Conservation (phyloP, 2,329 filamentous ascomycete genomes). For the Fusarium phyllophilum region DNA sequence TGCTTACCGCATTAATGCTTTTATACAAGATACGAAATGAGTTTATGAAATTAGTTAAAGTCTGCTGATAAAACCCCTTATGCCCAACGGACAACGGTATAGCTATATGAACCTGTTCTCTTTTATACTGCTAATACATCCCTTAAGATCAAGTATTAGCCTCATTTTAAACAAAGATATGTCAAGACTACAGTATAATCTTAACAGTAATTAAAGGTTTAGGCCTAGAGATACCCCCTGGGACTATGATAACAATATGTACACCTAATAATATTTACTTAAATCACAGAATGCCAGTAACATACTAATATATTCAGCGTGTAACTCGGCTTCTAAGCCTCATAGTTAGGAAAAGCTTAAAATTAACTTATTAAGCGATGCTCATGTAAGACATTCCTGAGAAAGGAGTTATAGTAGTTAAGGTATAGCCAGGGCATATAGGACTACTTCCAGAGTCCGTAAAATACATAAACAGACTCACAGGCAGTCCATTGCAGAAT, state of each 20-base stretch:
- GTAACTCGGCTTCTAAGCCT: not conserved
- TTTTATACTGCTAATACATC: not conserved
- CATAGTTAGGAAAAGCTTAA: not conserved
- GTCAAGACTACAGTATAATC: not conserved
- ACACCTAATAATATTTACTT: not conserved
- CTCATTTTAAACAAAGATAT: not conserved
- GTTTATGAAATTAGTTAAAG: not conserved
- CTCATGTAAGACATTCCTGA: too few species aligned
- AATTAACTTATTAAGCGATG: too few species aligned
- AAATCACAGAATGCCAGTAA: not conserved
- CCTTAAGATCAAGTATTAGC: not conserved
- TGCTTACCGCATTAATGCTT: not conserved
- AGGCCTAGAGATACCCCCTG: too few species aligned
- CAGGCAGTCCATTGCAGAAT: too few species aligned
- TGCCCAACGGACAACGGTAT: not conserved
- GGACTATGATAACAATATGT: not conserved
- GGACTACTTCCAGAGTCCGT: too few species aligned
- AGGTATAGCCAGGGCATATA: not conserved
- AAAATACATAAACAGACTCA: not conserved
- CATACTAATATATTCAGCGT: not conserved
- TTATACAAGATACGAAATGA: not conserved
- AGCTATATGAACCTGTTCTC: not conserved
- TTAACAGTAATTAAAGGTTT: too few species aligned
- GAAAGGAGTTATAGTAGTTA: not conserved
- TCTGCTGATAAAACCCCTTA: not conserved